Evolutionary conservation across 352 stramenopile species (phyloP).

Genomic region (Phytophthora kernoviae): DNA sequence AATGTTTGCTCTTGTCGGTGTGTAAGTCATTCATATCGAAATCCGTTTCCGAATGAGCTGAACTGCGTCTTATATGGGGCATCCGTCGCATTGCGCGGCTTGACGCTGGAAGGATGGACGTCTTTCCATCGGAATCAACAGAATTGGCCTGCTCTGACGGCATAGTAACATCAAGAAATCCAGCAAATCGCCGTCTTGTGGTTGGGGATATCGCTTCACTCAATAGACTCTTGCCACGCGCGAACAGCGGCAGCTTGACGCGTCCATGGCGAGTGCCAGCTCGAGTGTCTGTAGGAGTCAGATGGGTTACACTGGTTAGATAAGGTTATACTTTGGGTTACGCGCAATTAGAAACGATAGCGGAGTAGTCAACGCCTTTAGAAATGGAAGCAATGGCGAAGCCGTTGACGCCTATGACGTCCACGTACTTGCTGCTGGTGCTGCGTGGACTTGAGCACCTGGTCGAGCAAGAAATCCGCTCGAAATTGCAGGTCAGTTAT

Average conservation of each 20-base stretch:
- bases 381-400: conserved; percentile 15
- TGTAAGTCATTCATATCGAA: conserved; percentile 2
- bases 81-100: conserved; percentile 8
- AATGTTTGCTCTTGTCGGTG: conserved; percentile 17
- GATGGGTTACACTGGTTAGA: too few species aligned
- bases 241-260: conserved; percentile 35
- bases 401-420: conserved; percentile 7
- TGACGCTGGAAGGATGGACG: conserved; percentile 15
- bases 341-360: too few species aligned
- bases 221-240: conserved; percentile 46
- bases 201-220: conserved; percentile 65
- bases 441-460: conserved; percentile 79
- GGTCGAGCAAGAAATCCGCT: conserved; percentile 67
- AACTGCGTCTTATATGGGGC: conserved; percentile 29
- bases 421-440: conserved; percentile 78
- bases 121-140: conserved; percentile 9
- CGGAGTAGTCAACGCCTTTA: neutral
- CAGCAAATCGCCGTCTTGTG: conserved; percentile 48
- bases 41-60: conserved; percentile 29
- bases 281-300: too few species aligned
- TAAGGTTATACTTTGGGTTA: too few species aligned
- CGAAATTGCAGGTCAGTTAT: conserved; percentile 54
- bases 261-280: too few species aligned
- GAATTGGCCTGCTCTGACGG: conserved; percentile 8
- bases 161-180: conserved; percentile 41